Conservation (phyloP, 768 basidiomycete species). For the Boletus tylopilopsis region DNA sequence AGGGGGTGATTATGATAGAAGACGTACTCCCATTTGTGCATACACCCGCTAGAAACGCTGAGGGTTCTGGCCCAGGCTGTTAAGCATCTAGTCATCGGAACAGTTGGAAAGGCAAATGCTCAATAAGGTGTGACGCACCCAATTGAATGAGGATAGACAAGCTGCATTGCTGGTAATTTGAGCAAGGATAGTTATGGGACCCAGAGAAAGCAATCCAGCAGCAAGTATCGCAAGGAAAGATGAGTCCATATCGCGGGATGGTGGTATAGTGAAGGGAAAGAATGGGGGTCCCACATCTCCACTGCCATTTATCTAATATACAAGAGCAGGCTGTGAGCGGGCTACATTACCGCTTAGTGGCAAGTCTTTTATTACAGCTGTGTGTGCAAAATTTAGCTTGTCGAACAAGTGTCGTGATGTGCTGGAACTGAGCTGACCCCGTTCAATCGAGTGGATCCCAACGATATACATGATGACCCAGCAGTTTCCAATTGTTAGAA, state of each 20-base stretch:
- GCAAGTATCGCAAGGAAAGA: constrained; percentile 21
- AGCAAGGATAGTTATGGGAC: constrained; percentile 15
- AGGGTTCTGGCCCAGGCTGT: constrained; percentile 45
- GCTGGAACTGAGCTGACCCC: too few relatives aligned
- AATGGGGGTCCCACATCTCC: too few relatives aligned
- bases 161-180: constrained; percentile 21
- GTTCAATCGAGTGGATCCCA: too few relatives aligned
- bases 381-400: too few relatives aligned
- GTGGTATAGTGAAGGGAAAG: too few relatives aligned
- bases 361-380: too few relatives aligned
- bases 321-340: too few relatives aligned
- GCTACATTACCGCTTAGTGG: too few relatives aligned
- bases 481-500: too few relatives aligned
- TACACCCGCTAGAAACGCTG: constrained; percentile 40
- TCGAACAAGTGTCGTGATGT: too few relatives aligned
- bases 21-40: constrained; percentile 43
- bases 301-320: too few relatives aligned
- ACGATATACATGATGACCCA: too few relatives aligned
- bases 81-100: constrained; percentile 28
- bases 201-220: constrained; percentile 10
- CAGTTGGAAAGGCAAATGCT: not conserved
- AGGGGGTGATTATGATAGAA: constrained; percentile 1
- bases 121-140: constrained; percentile 21
- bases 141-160: constrained; percentile 22
- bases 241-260: not conserved